Evolutionary conservation across 2,329 filamentous ascomycete genomes (phyloP), one percentile per base, ranked within the genome.

Genomic region (Penicillium sp.): DNA sequence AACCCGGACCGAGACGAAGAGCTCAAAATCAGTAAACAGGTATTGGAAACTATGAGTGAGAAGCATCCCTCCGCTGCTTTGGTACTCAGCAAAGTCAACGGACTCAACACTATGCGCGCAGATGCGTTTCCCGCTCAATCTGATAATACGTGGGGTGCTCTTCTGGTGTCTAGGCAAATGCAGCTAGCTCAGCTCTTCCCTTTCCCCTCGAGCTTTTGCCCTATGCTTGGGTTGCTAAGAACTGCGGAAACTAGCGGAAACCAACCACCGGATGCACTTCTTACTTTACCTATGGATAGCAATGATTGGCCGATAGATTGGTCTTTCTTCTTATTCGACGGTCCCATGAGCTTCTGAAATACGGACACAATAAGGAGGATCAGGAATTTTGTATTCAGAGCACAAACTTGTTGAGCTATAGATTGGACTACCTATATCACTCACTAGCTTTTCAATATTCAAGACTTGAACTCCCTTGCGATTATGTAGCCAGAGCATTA

Each of bases 31-130:
- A 40, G 50, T 25, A 44, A 51, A 5, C 47, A 51, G 7, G 38
- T 60, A 2, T 21, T 60, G 15, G 47, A 45, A 23, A 60, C 23
- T 4, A 58, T 60, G 51, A 43, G 58, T 15, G 55, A 60, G 21
- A 60, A 55, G n/a, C 58, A 60, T 52, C 23, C 50, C 2, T 55
- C 57, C 3, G 50, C 55, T n/a, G 19, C 19, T 10, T 31, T 52
- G 31, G 44, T 47, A 9, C 45, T 33, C 5, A n/a, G 23, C 44
- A 54, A 50, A 13, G 23, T 36, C n/a, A 31, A 36, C 5, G 7
- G 15, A 19, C 29, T 54, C 19, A 15, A 39, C 27, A 54, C 36
- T 13, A 31, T 54, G 16, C 44, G 38, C n/a, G 21, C 27, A 27
- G 46, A 31, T 31, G 13, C 46, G 11, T 49, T 54, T 50, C 45